A percentile compares a stretch with the other conserved stretches of the same genome.
These are phyloP conservation scores for Fusarium tanahbumbuense DNA, from an alignment of 2,329 filamentous ascomycete genomes.

Conservation along the genomic window DNA sequence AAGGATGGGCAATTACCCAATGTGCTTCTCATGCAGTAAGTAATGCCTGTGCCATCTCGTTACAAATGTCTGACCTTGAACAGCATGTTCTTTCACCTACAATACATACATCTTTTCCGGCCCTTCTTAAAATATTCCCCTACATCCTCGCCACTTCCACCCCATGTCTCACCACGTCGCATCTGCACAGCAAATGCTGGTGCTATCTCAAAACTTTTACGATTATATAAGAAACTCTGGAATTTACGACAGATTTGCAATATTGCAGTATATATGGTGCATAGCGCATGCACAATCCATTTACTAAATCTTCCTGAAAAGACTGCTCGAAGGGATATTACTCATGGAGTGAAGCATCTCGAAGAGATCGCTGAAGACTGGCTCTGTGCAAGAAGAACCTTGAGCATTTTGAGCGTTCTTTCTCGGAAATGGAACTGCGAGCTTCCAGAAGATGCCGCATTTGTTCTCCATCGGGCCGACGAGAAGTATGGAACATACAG, in stretches of 20 bases:
- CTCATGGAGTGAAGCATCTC: slow-evolving; percentile 88
- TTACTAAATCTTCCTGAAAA: slow-evolving; percentile 93
- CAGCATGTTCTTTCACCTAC: slow-evolving; percentile 97
- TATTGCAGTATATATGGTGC: slow-evolving; percentile 93
- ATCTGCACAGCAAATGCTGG: slow-evolving; percentile 91
- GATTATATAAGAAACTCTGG: slow-evolving; percentile 92
- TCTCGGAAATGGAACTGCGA: slow-evolving; percentile 91
- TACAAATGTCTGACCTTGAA: slow-evolving; percentile 15
- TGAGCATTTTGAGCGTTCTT: slow-evolving; percentile 86
- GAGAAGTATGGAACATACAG: slow-evolving; percentile 80
- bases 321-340: slow-evolving; percentile 87
- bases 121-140: slow-evolving; percentile 94
- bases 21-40: slow-evolving; percentile 85
- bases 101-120: slow-evolving; percentile 95
- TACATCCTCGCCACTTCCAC: slow-evolving; percentile 81
- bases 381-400: slow-evolving; percentile 86
- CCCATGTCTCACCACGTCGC: slow-evolving; percentile 89
- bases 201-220: slow-evolving; percentile 91
- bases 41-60: slow-evolving; percentile 34
- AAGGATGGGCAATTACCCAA: slow-evolving; percentile 90
- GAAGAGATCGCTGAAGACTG: slow-evolving; percentile 97
- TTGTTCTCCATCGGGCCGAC: slow-evolving; percentile 81
- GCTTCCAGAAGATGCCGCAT: slow-evolving; percentile 83
- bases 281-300: slow-evolving; percentile 95
- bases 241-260: slow-evolving; percentile 95